Conservation (phyloP, 805 yeast genomes). For the Cyberlindnera americana region DNA sequence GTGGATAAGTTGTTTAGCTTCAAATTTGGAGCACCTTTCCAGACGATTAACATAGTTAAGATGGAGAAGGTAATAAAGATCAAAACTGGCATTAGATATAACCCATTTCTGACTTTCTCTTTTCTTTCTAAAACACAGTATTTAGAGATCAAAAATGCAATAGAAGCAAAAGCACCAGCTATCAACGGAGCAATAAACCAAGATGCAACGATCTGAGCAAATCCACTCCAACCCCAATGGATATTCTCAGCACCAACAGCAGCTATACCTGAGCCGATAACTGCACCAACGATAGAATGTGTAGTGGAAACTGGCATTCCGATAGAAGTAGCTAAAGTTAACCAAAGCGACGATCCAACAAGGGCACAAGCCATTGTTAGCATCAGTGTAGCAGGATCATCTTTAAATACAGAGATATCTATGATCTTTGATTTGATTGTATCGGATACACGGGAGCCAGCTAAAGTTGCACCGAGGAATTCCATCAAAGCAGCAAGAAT, state of each 20-base stretch:
- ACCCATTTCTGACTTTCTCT: slow-evolving; percentile 50
- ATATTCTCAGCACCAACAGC: slow-evolving; percentile 60
- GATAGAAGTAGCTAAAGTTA: slow-evolving; percentile 58
- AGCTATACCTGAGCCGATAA: slow-evolving; percentile 73
- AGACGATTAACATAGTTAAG: slow-evolving; percentile 71
- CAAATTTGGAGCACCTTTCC: slow-evolving; percentile 77
- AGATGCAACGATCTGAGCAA: slow-evolving; percentile 68
- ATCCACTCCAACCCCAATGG: slow-evolving; percentile 75
- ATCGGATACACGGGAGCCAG: slow-evolving; percentile 71
- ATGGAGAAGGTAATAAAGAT: slow-evolving; percentile 58
- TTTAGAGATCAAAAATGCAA: slow-evolving; percentile 57
- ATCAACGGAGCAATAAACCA: slow-evolving; percentile 77
- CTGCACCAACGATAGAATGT: slow-evolving; percentile 73
- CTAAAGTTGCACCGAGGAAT: slow-evolving; percentile 70
- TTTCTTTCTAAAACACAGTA: slow-evolving; percentile 58
- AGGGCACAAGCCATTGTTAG: slow-evolving; percentile 72
- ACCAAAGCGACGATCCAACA: slow-evolving; percentile 71
- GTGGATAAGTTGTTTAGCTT: slow-evolving; percentile 49
- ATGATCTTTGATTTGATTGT: slow-evolving; percentile 67
- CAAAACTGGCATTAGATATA: slow-evolving; percentile 54
- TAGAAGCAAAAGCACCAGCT: slow-evolving; percentile 61
- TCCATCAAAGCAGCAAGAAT: slow-evolving; percentile 66
- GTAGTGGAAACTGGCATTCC: slow-evolving; percentile 84
- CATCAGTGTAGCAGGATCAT: slow-evolving; percentile 69
- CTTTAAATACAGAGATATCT: slow-evolving; percentile 43